Evolutionary conservation across 345 rosid species (phyloP).

Genomic region (Brassica nigra): DNA sequence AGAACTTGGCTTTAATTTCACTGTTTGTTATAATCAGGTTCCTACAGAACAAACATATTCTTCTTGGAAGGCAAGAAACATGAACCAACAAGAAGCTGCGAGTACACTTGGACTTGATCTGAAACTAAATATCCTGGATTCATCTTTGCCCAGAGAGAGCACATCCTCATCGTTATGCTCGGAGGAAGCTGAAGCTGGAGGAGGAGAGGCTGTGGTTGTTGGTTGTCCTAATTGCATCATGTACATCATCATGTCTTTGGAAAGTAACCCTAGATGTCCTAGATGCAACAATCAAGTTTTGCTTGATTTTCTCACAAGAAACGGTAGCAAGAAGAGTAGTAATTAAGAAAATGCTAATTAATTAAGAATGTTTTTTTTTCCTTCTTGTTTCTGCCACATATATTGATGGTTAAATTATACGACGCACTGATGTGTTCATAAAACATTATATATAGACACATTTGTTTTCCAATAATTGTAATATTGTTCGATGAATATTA

Average conservation of each 20-base stretch:
- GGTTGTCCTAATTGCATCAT: conserved; percentile 43
- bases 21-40: conserved; percentile 16
- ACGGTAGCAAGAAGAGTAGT: conserved; percentile 24
- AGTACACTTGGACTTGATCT: conserved; percentile 39
- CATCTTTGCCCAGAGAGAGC: conserved; percentile 28
- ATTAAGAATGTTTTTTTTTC: neutral
- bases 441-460: neutral
- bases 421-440: conserved; percentile 1
- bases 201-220: conserved; percentile 39
- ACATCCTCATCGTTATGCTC: conserved; percentile 38
- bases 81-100: conserved; percentile 34
- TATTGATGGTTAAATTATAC: conserved; percentile 16
- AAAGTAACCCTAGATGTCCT: conserved; percentile 42
- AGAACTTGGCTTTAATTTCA: neutral
- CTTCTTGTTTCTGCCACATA: conserved; percentile 8
- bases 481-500: neutral
- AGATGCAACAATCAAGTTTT: conserved; percentile 43
- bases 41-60: neutral
- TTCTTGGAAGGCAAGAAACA: conserved; percentile 33
- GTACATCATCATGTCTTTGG: conserved; percentile 42
- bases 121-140: conserved; percentile 26
- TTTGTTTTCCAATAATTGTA: neutral
- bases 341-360: neutral
- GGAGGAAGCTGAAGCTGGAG: conserved; percentile 34
- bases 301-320: conserved; percentile 37